Evolutionary conservation across 805 yeast genomes (phyloP).

Genomic region (Saccharomycopsis fermentans): DNA sequence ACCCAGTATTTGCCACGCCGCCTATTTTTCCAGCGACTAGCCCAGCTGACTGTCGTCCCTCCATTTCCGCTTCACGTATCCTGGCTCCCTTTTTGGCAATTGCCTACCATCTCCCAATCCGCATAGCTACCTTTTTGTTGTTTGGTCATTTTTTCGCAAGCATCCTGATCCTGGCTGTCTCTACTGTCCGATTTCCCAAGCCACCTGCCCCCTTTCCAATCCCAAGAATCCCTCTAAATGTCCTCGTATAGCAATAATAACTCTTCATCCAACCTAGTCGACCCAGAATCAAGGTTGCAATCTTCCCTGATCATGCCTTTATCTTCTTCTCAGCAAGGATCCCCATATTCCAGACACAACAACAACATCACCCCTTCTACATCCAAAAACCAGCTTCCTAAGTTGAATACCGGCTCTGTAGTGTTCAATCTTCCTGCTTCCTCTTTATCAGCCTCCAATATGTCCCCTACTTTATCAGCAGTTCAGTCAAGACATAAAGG

Average conservation of each 20-base stretch:
- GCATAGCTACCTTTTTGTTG: no score
- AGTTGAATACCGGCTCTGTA: constrained; percentile 11
- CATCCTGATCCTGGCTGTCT: no score
- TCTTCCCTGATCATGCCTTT: constrained; percentile 7
- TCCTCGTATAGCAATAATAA: constrained; percentile 5
- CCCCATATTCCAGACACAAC: constrained; percentile 6
- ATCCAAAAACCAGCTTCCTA: constrained; percentile 13
- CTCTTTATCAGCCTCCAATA: constrained; percentile 1
- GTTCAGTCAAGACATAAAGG: constrained; percentile 12
- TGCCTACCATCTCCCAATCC: no score
- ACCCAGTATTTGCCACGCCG: no score
- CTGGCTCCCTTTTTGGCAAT: no score
- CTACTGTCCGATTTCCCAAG: no score
- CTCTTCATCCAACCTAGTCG: constrained; percentile 3
- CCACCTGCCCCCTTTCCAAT: no score
- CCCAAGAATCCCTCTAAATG: background rate
- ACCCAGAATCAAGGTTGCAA: background rate
- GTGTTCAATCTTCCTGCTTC: constrained; percentile 8
- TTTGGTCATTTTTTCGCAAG: no score
- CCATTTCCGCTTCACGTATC: no score
- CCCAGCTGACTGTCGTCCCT: no score
- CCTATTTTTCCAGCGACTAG: no score
- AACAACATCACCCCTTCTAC: background rate
- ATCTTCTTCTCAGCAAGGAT: background rate
- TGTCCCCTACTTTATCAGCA: constrained; percentile 16